Conservation (phyloP, 306 rosid genomes). For the Hippophae tibetana region DNA sequence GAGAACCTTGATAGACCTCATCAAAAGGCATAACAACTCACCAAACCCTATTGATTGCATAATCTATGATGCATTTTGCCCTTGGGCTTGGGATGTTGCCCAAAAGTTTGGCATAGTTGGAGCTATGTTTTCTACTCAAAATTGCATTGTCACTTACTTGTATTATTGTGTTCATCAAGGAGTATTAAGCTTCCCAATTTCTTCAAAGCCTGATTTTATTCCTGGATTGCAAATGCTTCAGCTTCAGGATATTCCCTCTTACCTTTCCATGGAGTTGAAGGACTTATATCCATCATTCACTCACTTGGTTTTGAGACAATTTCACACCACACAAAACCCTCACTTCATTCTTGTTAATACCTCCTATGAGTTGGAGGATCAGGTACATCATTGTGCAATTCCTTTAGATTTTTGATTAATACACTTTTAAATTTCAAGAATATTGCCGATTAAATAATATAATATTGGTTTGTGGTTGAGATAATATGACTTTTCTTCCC, state of each 20-base stretch:
- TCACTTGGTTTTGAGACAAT: constrained; percentile 36
- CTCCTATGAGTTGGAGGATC: constrained; percentile 44
- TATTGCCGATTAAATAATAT: neutral
- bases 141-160: constrained; percentile 35
- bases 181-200: constrained; percentile 22
- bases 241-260: constrained; percentile 42
- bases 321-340: constrained; percentile 29
- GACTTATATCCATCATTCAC: constrained; percentile 38
- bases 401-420: neutral
- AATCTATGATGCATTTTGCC: constrained; percentile 37
- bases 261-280: constrained; percentile 13
- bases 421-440: neutral
- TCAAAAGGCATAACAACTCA: constrained; percentile 22
- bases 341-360: constrained; percentile 49
- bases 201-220: constrained; percentile 23
- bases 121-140: constrained; percentile 51
- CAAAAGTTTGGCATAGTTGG: constrained; percentile 33
- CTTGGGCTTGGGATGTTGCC: constrained; percentile 49
- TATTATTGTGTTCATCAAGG: constrained; percentile 35
- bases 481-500: no score
- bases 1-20: constrained; percentile 31
- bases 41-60: constrained; percentile 31
- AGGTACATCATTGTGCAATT: constrained; percentile 17
- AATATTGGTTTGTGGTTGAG: neutral
- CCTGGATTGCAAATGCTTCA: constrained; percentile 43